These are phyloP conservation scores for Dryas drummondii DNA, from an alignment of 306 rosid genomes.

Conservation along the genomic window DNA sequence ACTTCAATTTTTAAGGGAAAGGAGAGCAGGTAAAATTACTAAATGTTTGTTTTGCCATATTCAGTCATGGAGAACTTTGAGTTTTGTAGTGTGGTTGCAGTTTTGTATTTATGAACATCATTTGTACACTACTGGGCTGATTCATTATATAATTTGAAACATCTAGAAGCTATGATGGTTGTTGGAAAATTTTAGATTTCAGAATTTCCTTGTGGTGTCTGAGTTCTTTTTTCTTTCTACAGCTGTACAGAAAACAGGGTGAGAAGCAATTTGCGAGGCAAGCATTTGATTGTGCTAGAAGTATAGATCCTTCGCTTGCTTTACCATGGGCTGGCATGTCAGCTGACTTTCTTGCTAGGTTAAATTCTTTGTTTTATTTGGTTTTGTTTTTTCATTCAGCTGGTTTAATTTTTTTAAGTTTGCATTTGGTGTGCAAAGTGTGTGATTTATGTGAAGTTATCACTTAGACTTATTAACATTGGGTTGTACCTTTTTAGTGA, in stretches of 20 bases:
- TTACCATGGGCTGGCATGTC: constrained; percentile 99
- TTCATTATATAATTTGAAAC: neutral
- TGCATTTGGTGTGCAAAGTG: constrained; percentile 9
- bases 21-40: neutral
- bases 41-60: neutral
- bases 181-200: neutral
- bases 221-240: constrained; percentile 29
- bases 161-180: neutral
- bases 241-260: constrained; percentile 66
- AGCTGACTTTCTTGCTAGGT: constrained; percentile 65
- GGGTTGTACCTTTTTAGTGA: constrained; percentile 39
- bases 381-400: neutral
- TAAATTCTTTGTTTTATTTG: constrained; percentile 17
- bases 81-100: neutral
- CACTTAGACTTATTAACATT: constrained; percentile 24
- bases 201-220: neutral
- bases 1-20: neutral
- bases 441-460: constrained; percentile 7
- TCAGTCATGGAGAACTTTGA: neutral
- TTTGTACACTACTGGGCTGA: constrained; percentile 3
- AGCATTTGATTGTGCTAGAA: constrained; percentile 88
- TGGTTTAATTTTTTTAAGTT: neutral
- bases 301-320: constrained; percentile 89
- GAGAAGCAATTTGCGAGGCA: constrained; percentile 70
- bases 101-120: neutral